These are phyloP conservation scores for Haplographium delicatum DNA, from an alignment of 495 filamentous ascomycete species.

Conservation along the genomic window DNA sequence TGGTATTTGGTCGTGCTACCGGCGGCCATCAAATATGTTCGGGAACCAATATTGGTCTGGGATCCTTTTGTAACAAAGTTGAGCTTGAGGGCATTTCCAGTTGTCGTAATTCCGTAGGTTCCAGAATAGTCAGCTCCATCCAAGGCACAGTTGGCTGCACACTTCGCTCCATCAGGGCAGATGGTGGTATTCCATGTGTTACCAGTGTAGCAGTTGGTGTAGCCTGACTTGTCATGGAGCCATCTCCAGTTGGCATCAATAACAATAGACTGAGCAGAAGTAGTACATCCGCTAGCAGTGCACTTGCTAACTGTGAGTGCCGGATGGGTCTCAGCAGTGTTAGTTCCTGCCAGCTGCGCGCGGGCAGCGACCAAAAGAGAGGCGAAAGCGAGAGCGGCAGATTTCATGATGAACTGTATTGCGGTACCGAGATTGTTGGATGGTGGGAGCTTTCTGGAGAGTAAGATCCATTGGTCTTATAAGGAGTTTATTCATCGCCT, in stretches of 20 bases:
- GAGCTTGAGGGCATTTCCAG: conserved; percentile 47
- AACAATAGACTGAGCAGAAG: conserved; percentile 37
- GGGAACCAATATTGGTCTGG: conserved; percentile 48
- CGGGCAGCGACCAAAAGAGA: conserved; percentile 21
- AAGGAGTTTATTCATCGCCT: background rate
- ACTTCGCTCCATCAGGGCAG: conserved; percentile 50
- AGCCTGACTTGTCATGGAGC: conserved; percentile 46
- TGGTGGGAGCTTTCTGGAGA: background rate
- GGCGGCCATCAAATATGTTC: conserved; percentile 52
- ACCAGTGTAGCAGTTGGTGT: conserved; percentile 63
- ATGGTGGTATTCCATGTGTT: conserved; percentile 50
- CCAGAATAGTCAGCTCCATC: conserved; percentile 54
- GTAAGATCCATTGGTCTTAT: conserved; percentile 13
- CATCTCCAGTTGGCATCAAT: conserved; percentile 65
- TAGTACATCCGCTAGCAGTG: conserved; percentile 34
- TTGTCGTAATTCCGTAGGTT: conserved; percentile 53
- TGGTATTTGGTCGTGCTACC: conserved; percentile 49
- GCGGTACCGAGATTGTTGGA: conserved; percentile 5
- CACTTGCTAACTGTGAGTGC: conserved; percentile 44
- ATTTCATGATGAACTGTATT: conserved; percentile 17
- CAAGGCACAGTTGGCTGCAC: conserved; percentile 53
- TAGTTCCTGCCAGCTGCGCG: conserved; percentile 28
- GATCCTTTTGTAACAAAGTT: conserved; percentile 45
- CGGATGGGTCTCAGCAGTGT: conserved; percentile 41
- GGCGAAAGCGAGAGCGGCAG: conserved; percentile 18